Percentiles rank a stretch among this genome's conserved stretches.
These are phyloP conservation scores for Periconia macrospinosa DNA, from an alignment of 2,329 filamentous ascomycete species.

Conservation along the genomic window DNA sequence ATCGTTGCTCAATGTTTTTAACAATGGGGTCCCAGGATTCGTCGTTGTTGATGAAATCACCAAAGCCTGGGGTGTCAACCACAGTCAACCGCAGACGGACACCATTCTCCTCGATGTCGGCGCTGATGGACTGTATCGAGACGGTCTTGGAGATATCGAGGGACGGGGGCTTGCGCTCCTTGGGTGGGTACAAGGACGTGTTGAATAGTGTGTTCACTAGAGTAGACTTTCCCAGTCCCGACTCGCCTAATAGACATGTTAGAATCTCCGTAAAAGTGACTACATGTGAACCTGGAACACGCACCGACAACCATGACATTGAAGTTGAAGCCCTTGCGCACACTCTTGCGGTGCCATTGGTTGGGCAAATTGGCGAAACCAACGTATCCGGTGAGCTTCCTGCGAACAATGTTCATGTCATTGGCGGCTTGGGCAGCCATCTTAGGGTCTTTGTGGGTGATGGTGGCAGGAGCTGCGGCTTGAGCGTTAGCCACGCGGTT, in stretches of 20 bases:
- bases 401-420: conserved; percentile 89
- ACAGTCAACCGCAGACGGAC: conserved; percentile 95
- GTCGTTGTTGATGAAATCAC: conserved; percentile 99
- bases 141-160: conserved; percentile 91
- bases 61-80: conserved; percentile 96
- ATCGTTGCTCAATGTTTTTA: conserved; percentile 99
- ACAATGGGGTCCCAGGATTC: conserved; percentile 99
- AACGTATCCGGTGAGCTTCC: conserved; percentile 97
- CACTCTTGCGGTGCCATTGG: conserved; percentile 99
- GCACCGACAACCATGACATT: conserved; percentile 99
- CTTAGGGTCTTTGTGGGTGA: conserved; percentile 67
- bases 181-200: conserved; percentile 96
- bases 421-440: conserved; percentile 52
- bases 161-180: conserved; percentile 96
- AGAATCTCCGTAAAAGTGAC: conserved; percentile 7
- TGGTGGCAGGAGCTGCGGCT: conserved; percentile 51
- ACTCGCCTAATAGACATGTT: conserved; percentile 72
- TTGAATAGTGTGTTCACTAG: conserved; percentile 99
- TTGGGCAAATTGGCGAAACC: conserved; percentile 98
- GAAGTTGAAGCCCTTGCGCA: conserved; percentile 99
- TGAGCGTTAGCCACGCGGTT: conserved; percentile 54
- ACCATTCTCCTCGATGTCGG: conserved; percentile 90
- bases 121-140: conserved; percentile 57
- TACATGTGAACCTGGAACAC: conserved; percentile 44
- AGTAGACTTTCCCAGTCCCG: conserved; percentile 97